A percentile compares a stretch with the other conserved stretches of the same genome.
These are phyloP conservation scores for Aureobasidium leucospermi DNA, from an alignment of 2,329 filamentous ascomycete genomes.

Conservation along the genomic window DNA sequence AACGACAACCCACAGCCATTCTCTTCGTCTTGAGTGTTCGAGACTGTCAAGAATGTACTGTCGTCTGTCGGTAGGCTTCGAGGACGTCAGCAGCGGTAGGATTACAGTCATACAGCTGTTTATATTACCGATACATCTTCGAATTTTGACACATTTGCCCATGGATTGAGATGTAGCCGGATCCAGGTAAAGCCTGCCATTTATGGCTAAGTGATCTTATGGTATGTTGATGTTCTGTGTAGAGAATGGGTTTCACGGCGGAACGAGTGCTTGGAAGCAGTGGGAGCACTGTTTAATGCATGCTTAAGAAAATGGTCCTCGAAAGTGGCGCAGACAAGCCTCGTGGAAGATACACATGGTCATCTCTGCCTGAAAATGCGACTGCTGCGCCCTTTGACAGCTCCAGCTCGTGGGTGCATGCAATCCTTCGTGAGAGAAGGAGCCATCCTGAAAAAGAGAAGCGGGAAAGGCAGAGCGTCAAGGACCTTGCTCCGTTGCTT, in stretches of 20 bases:
- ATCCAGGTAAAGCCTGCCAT: not conserved
- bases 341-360: not conserved
- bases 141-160: not conserved
- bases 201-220: not conserved
- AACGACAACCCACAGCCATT: conserved; percentile 14
- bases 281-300: too few species aligned
- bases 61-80: not conserved
- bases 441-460: too few species aligned
- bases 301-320: not conserved
- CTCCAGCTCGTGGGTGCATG: not conserved
- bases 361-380: not conserved
- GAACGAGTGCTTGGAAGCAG: too few species aligned
- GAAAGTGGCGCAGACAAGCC: not conserved
- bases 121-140: not conserved
- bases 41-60: not conserved
- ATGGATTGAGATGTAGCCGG: not conserved
- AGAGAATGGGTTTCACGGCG: too few species aligned
- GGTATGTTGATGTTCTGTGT: too few species aligned
- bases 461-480: not conserved
- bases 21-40: not conserved
- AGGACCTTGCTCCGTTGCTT: not conserved
- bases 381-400: not conserved
- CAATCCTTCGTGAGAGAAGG: not conserved
- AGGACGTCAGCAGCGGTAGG: not conserved
- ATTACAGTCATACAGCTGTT: not conserved